phyloP scores from a whole-genome alignment of 2,329 filamentous ascomycete genomes.

The Epichloe coenophiala region DNA sequence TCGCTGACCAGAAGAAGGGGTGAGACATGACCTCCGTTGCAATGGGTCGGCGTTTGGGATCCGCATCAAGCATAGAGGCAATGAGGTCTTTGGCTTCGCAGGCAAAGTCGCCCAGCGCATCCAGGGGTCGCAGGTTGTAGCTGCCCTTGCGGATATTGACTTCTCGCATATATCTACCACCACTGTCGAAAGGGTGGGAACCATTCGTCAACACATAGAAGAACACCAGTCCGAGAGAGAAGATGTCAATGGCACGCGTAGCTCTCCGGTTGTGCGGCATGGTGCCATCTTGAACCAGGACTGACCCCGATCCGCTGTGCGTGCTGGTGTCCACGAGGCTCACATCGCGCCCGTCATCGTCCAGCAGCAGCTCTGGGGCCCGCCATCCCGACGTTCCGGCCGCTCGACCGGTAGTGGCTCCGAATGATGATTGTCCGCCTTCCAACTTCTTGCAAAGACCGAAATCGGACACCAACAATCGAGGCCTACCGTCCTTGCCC shows the following conservation, averaged over 20 bases:
- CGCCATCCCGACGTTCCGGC: constrained; percentile 94
- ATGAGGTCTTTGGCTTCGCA: constrained; percentile 84
- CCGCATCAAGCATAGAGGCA: constrained; percentile 54
- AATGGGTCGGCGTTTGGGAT: constrained; percentile 48
- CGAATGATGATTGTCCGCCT: constrained; percentile 85
- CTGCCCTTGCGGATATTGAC: constrained; percentile 92
- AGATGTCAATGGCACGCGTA: constrained; percentile 93
- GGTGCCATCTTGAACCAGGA: constrained; percentile 43
- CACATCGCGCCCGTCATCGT: constrained; percentile 51
- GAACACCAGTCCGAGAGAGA: constrained; percentile 94
- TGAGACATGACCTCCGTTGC: constrained; percentile 76
- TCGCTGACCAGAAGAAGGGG: constrained; percentile 90
- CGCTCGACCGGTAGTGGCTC: constrained; percentile 85
- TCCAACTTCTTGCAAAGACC: constrained; percentile 95
- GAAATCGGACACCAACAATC: constrained; percentile 95
- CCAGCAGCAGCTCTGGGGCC: constrained; percentile 79
- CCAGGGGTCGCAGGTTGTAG: constrained; percentile 56
- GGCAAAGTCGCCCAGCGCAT: constrained; percentile 67
- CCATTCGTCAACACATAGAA: constrained; percentile 96
- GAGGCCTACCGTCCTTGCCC: constrained; percentile 54
- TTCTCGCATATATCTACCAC: constrained; percentile 88
- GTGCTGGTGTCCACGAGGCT: constrained; percentile 37
- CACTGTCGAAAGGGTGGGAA: constrained; percentile 84
- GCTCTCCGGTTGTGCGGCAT: constrained; percentile 57
- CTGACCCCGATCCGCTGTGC: constrained; percentile 46